Evolutionary conservation across 495 filamentous ascomycete species (phyloP), one percentile per base, ranked within the genome.

Genomic region (Penicillium parvum): DNA sequence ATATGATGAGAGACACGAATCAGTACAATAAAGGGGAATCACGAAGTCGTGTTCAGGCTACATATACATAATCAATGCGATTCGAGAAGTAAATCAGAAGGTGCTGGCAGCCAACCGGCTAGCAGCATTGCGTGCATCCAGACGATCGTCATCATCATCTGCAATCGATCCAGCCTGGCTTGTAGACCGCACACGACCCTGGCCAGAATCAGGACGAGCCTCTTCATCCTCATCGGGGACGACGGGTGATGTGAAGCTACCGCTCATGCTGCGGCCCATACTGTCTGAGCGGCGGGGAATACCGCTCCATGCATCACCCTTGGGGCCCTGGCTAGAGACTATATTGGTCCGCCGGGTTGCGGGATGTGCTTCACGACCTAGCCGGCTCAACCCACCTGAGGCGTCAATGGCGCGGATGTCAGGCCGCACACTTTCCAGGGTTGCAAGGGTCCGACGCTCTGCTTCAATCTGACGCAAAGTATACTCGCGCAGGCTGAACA

Each of bases 221-320:
- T 56, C 60, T 20, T 63, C 65, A 3, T 51, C 50, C 12, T 72
- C 73, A 1, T 74, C 75, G 5, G 68, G 66, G 22, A 59, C 65
- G 0, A 68, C 50, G 12, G 66, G 61, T 2, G 61, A 58, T 9
- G 69, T 62, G 27, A 88, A 77, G 53, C 80, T 83, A 25, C 86
- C 85, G 54, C 83, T 88, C 49, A 89, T 76, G 59, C 82, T 86
- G 48, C 91, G 74, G 45, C 79, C 82, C 37, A 87, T 61, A n/a
- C 77, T 83, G 55, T 90, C 88, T 25, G 76, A 74, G 48, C 90
- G 76, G 47, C 92, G 79, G 14, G 89, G 87, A 21, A 96, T 88
- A 22, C 94, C 94, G 55, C 88, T 95, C 92, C 92, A 98, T 7
- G 94, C 85, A 61, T 98, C 92, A 4, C 94, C 92, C 66, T 90